Percentiles rank a stretch among this genome's conserved stretches.
Evolutionary conservation across 805 yeast species (phyloP).

Genomic region (Huiozyma naganishii): DNA sequence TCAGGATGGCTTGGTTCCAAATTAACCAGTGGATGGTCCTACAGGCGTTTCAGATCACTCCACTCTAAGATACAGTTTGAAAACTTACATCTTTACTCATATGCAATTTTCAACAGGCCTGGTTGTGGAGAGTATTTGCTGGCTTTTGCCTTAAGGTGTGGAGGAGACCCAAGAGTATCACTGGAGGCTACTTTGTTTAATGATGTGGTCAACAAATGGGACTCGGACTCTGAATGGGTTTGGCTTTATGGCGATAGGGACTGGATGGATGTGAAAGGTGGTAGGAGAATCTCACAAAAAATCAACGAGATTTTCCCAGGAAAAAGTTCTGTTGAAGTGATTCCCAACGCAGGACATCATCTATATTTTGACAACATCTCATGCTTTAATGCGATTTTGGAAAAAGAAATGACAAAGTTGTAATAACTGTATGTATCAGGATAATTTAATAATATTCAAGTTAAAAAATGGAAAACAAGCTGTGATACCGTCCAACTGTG

Average conservation of each 20-base stretch:
- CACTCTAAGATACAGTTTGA: conserved; percentile 29
- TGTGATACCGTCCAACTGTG: too few species aligned
- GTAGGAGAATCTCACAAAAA: conserved; percentile 23
- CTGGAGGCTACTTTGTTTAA: conserved; percentile 30
- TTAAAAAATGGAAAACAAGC: too few species aligned
- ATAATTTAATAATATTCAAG: not conserved
- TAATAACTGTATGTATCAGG: not conserved
- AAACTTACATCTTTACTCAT: conserved; percentile 66
- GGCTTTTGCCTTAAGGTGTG: conserved; percentile 76
- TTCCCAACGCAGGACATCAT: conserved; percentile 65
- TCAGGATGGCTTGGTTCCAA: conserved; percentile 78
- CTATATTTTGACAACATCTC: conserved; percentile 57
- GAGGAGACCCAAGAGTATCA: conserved; percentile 80
- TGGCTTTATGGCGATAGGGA: conserved; percentile 83
- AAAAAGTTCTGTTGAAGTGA: conserved; percentile 29
- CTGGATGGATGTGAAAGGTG: conserved; percentile 51
- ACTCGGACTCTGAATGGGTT: conserved; percentile 41
- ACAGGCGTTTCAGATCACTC: conserved; percentile 53
- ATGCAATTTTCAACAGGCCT: conserved; percentile 69
- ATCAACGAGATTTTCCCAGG: conserved; percentile 13
- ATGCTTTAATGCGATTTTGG: conserved; percentile 41
- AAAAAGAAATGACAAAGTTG: conserved; percentile 38
- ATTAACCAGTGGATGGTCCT: conserved; percentile 83
- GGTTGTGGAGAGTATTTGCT: conserved; percentile 94
- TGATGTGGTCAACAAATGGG: not conserved